These are phyloP conservation scores for Thielaviopsis musarum DNA, from an alignment of 2,329 filamentous ascomycete genomes.

Conservation along the genomic window DNA sequence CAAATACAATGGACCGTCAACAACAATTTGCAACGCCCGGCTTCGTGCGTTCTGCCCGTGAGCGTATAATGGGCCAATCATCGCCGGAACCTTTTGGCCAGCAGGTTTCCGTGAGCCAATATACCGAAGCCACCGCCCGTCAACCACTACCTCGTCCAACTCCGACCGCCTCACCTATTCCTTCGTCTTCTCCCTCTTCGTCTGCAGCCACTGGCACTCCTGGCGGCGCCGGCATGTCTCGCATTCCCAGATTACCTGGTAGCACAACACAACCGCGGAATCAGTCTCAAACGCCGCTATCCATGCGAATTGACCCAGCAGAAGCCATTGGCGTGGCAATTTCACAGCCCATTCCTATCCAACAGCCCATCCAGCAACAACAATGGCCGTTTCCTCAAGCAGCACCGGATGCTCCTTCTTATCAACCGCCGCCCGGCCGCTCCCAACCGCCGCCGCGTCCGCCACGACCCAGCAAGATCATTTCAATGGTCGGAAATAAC, in stretches of 20 bases:
- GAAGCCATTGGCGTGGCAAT: conserved; percentile 26
- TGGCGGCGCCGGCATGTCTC: conserved; percentile 3
- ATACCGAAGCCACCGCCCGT: background rate
- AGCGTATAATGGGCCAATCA: conserved; percentile 1
- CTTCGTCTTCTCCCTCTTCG: conserved; percentile 3
- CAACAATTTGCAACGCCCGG: conserved; percentile 6
- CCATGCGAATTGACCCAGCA: conserved; percentile 15
- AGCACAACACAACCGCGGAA: background rate
- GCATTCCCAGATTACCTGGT: conserved; percentile 11
- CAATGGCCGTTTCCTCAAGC: conserved; percentile 21
- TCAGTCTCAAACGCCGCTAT: conserved; percentile 1
- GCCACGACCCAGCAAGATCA: conserved; percentile 33
- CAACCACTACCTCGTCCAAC: conserved; percentile 6
- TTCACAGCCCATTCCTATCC: conserved; percentile 33
- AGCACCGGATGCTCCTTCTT: conserved; percentile 23
- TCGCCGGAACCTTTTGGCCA: background rate
- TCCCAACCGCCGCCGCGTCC: conserved; percentile 37
- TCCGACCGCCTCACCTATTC: conserved; percentile 1
- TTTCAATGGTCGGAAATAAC: conserved; percentile 35
- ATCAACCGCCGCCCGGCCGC: conserved; percentile 33
- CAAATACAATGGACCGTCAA: conserved; percentile 9
- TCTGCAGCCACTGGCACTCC: conserved; percentile 9
- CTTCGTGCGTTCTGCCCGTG: conserved; percentile 3
- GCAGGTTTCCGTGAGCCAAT: background rate
- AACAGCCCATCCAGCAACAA: conserved; percentile 35